Evolutionary conservation across 2,329 filamentous ascomycete genomes (phyloP).

Genomic region (Hymenoscyphus albidus): DNA sequence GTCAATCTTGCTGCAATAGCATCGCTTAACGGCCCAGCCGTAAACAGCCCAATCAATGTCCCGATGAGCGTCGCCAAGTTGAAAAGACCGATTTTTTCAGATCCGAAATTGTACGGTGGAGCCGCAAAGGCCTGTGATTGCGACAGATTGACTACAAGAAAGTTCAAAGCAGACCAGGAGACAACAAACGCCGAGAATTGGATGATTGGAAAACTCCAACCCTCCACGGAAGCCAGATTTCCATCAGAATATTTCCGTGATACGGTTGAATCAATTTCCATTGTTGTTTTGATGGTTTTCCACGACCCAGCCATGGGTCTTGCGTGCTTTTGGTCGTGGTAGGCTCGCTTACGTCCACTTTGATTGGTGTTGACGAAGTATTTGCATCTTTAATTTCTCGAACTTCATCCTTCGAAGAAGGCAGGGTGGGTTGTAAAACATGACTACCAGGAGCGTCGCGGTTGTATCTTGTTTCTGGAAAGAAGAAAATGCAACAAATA

Average conservation of each 20-base stretch:
- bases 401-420: constrained; percentile 17
- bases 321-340: constrained; percentile 35
- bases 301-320: constrained; percentile 54
- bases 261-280: constrained; percentile 50
- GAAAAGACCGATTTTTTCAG: constrained; percentile 46
- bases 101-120: constrained; percentile 31
- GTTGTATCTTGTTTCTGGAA: constrained; percentile 61
- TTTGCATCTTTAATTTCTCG: neutral
- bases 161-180: constrained; percentile 54
- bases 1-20: constrained; percentile 29
- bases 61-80: constrained; percentile 48
- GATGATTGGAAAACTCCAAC: constrained; percentile 58
- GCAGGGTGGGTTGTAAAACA: constrained; percentile 10
- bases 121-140: constrained; percentile 39
- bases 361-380: constrained; percentile 4
- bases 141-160: constrained; percentile 57
- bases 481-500: constrained; percentile 53
- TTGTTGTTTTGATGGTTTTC: constrained; percentile 51
- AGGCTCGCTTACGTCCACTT: constrained; percentile 21
- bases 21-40: constrained; percentile 47
- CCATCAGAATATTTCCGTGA: constrained; percentile 42
- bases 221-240: constrained; percentile 60
- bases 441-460: constrained; percentile 34
- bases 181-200: constrained; percentile 60
- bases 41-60: constrained; percentile 43